Evolutionary conservation across 2,329 filamentous ascomycete genomes (phyloP), one percentile per base, ranked within the genome.

Genomic region (Coniochaeta ligniaria): DNA sequence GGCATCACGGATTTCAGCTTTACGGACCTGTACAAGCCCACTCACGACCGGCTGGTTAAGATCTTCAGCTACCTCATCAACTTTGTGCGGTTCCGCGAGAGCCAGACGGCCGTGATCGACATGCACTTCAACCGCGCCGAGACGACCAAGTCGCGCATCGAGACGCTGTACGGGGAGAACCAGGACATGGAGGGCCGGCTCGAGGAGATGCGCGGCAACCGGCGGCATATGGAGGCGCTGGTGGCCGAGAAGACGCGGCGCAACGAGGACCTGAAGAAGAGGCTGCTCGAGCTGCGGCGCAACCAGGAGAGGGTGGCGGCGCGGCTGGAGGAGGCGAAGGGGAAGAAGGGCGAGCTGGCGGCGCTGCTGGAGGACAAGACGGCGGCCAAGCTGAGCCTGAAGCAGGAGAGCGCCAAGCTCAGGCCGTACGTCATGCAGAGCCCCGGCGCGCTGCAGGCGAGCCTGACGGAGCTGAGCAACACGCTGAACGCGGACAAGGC

Each of bases 31-130:
- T 94, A 96, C 72, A 90, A 89, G 72, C 95, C 95, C 17, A 96
- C 92, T 1, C 91, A 96, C 71, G 89, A 91, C 61, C 90, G 95
- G 52, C 83, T 98, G 16, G 89, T 94, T 70, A 96, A 95, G 78
- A 96, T 98, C 70, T 95, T 99, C 73, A 96, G 91, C 65, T 97
- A 97, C 75, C 85, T 98, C 65, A 99, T 99, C 80, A 99, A 99
- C 76, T 99, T 99, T 75, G 93, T 98, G 66, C 88, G 95, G 59
- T 99, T 98, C 77, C 90, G 95, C 68, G 93, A 97, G 77, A 92
- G 89, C 63, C 94, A 98, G 74, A 96, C 92, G 1, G 80, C 81
- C 43, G 86, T 95, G 33, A 96, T 98, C 65, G 93, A 97, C 72
- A 86, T 96, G 72, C 90, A 98, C 75, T 95, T 95, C 78, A 95